phyloP scores from a whole-genome alignment of 768 basidiomycete species.

The Rhodotorula toruloides region DNA sequence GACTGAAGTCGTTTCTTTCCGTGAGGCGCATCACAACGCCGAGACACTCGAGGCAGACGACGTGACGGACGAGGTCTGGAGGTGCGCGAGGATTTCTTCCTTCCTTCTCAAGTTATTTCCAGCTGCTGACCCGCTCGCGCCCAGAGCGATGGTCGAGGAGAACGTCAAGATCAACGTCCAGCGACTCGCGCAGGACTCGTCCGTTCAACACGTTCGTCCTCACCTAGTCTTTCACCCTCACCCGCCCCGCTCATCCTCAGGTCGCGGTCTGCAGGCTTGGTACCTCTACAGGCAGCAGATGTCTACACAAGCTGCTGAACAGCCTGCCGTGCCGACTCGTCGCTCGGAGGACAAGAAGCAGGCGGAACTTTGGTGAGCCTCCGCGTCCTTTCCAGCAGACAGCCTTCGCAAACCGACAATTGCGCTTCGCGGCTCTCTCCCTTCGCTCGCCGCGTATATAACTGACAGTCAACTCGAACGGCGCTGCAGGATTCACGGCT shows the following conservation, averaged over 20 bases:
- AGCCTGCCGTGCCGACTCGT: no score
- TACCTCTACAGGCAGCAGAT: no score
- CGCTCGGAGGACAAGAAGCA: no score
- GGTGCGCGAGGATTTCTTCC: not conserved
- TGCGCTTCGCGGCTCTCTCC: no score
- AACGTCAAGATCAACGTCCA: slow-evolving; percentile 24
- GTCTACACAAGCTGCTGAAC: no score
- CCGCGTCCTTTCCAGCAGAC: no score
- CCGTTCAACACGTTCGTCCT: not conserved
- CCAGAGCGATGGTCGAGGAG: slow-evolving; percentile 27
- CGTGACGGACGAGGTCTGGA: slow-evolving; percentile 13
- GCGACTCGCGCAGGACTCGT: slow-evolving; percentile 2
- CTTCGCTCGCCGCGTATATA: no score
- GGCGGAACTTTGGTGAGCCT: no score
- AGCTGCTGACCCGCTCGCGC: not conserved
- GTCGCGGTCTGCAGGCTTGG: no score
- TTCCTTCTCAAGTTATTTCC: not conserved
- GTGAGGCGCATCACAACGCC: not conserved
- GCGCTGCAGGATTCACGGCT: slow-evolving; percentile 31
- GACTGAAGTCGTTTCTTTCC: slow-evolving; percentile 18
- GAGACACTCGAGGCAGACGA: not conserved
- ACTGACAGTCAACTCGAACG: no score
- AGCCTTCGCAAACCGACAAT: no score
- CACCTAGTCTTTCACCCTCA: not conserved
- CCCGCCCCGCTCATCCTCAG: not conserved